phyloP scores from a whole-genome alignment of 768 basidiomycete genomes.

The Podaxis pistillaris region DNA sequence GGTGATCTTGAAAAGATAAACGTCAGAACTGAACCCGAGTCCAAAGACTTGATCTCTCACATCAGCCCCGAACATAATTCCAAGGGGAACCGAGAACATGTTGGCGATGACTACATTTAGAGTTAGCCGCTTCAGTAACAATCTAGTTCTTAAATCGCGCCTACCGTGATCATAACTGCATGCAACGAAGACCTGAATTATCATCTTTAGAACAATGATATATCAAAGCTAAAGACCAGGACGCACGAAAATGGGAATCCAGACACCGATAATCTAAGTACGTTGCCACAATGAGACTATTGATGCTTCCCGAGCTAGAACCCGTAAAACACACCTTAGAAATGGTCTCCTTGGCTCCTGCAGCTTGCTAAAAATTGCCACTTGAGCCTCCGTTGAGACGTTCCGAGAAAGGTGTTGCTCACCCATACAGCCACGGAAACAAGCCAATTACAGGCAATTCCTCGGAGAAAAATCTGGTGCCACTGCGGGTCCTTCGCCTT shows the following conservation, averaged over 20 bases:
- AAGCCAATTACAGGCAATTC: constrained; percentile 78
- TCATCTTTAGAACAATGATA: not conserved
- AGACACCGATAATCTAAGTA: constrained; percentile 53
- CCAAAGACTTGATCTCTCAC: constrained; percentile 34
- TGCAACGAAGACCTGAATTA: constrained; percentile 62
- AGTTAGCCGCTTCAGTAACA: not conserved
- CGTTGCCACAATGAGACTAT: not conserved
- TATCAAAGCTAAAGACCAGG: not conserved
- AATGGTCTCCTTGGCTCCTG: constrained; percentile 62
- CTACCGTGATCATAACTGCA: constrained; percentile 71
- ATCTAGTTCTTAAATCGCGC: constrained; percentile 12
- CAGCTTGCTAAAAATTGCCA: constrained; percentile 52
- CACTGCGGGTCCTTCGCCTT: constrained; percentile 66
- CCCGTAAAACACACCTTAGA: constrained; percentile 49
- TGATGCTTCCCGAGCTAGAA: not conserved
- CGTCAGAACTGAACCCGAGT: not conserved
- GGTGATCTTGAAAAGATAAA: constrained; percentile 37
- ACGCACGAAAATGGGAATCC: constrained; percentile 75
- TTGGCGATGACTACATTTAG: constrained; percentile 57
- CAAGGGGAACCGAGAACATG: constrained; percentile 71
- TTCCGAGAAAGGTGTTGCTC: constrained; percentile 21
- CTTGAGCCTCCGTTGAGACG: not conserved
- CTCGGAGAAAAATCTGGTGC: constrained; percentile 72
- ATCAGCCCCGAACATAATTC: constrained; percentile 68
- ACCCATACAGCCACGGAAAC: constrained; percentile 76